Percentiles rank a stretch among this genome's conserved stretches.
These are phyloP conservation scores for Fagus crenata DNA, from an alignment of 306 rosid species.

Conservation along the genomic window DNA sequence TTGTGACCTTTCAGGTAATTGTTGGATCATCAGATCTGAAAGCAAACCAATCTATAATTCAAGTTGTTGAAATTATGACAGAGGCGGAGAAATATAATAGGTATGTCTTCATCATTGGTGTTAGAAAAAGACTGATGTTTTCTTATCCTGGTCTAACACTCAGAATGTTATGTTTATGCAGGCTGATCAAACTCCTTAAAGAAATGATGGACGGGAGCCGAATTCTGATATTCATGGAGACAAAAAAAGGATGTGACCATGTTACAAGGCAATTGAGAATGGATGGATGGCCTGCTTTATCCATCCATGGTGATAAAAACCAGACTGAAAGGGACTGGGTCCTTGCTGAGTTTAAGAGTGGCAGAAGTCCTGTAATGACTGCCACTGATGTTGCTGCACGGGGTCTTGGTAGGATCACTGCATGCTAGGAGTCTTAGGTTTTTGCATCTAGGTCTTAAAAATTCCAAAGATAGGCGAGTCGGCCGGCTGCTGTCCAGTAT, in stretches of 20 bases:
- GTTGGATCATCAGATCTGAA: constrained; percentile 81
- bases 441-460: constrained; percentile 48
- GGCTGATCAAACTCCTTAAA: constrained; percentile 77
- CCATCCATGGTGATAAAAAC: constrained; percentile 97
- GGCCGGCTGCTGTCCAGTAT: constrained; percentile 99
- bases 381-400: constrained; percentile 99
- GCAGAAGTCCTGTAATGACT: constrained; percentile 95
- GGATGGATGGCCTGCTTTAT: constrained; percentile 98
- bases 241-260: constrained; percentile 90
- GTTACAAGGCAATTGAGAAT: constrained; percentile 89
- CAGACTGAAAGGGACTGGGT: constrained; percentile 99
- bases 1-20: constrained; percentile 51
- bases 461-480: constrained; percentile 57
- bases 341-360: constrained; percentile 95
- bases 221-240: constrained; percentile 79
- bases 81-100: constrained; percentile 85
- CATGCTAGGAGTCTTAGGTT: constrained; percentile 67
- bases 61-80: constrained; percentile 74
- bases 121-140: background rate
- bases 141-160: constrained; percentile 23
- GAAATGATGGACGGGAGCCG: constrained; percentile 78
- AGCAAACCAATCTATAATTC: constrained; percentile 90
- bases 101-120: constrained; percentile 43
- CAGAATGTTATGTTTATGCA: constrained; percentile 40
- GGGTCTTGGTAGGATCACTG: constrained; percentile 99